Percentiles rank a stretch among this genome's conserved stretches.
Evolutionary conservation across 1,284 basidiomycete species (phyloP).

Genomic region (Marasmius tenuissimus): DNA sequence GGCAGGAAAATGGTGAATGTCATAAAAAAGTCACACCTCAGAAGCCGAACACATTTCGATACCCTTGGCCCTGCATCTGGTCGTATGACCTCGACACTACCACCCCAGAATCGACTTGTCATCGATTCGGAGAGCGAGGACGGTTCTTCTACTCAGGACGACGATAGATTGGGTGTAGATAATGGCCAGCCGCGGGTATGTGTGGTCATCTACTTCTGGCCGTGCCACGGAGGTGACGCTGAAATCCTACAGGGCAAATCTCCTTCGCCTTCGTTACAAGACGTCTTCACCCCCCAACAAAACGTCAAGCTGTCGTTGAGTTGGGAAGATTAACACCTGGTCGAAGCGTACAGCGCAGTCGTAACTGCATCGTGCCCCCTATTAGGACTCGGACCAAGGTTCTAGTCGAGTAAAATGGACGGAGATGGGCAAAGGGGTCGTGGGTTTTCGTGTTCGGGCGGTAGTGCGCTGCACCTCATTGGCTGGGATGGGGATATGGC

Average conservation of each 20-base stretch:
- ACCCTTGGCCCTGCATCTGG: neutral
- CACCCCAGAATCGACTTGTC: neutral
- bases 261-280: neutral
- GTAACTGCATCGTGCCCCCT: neutral
- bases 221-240: neutral
- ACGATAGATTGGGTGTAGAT: neutral
- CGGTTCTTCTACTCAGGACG: neutral
- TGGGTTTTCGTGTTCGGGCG: too few species aligned
- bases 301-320: constrained; percentile 9
- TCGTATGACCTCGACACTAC: neutral
- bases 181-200: neutral
- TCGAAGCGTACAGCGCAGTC: neutral
- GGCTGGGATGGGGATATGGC: too few species aligned
- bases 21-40: neutral
- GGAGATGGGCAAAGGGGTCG: too few species aligned
- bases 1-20: constrained; percentile 12
- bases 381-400: too few species aligned
- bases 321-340: constrained; percentile 6
- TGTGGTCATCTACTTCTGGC: neutral
- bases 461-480: too few species aligned
- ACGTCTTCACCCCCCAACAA: neutral
- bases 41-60: neutral
- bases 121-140: neutral
- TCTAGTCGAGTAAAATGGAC: too few species aligned
- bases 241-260: neutral